phyloP scores from a whole-genome alignment of 2,329 filamentous ascomycete genomes.

The Thelonectria discophora region DNA sequence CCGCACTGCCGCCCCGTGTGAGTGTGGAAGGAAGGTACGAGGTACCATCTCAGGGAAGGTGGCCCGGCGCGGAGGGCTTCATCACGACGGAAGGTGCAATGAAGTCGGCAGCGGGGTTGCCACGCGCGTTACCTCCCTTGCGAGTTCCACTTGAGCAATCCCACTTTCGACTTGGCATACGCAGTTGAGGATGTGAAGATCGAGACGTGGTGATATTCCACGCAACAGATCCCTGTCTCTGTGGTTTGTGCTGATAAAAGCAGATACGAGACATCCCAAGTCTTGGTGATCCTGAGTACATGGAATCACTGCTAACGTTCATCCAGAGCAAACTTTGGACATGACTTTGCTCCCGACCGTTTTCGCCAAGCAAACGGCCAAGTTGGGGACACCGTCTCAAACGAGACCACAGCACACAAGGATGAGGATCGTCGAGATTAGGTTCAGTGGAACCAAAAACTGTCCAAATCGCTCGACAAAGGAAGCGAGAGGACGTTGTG shows the following conservation, averaged over 20 bases:
- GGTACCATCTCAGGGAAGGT: slow-evolving; percentile 14
- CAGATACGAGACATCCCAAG: too few relatives aligned
- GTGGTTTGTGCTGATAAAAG: neutral
- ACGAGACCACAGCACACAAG: neutral
- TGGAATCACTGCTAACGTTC: neutral
- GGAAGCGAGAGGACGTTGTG: neutral
- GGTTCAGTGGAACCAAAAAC: slow-evolving; percentile 36
- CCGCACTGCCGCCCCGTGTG: neutral
- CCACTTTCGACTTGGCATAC: slow-evolving; percentile 22
- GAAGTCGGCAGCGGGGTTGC: slow-evolving; percentile 20
- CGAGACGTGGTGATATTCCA: neutral
- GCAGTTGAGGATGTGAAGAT: neutral
- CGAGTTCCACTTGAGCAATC: slow-evolving; percentile 19
- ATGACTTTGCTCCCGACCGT: slow-evolving; percentile 1
- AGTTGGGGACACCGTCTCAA: slow-evolving; percentile 7
- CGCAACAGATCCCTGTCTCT: neutral
- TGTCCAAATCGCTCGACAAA: neutral
- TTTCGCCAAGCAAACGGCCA: neutral
- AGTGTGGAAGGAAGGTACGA: neutral
- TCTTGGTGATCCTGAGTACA: neutral
- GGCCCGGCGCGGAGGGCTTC: slow-evolving; percentile 12
- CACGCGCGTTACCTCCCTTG: slow-evolving; percentile 18
- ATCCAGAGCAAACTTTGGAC: neutral
- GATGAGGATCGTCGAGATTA: slow-evolving; percentile 42
- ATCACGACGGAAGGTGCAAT: slow-evolving; percentile 7